Conservation (phyloP, 345 rosid species). For the Eucalyptus marginata region DNA sequence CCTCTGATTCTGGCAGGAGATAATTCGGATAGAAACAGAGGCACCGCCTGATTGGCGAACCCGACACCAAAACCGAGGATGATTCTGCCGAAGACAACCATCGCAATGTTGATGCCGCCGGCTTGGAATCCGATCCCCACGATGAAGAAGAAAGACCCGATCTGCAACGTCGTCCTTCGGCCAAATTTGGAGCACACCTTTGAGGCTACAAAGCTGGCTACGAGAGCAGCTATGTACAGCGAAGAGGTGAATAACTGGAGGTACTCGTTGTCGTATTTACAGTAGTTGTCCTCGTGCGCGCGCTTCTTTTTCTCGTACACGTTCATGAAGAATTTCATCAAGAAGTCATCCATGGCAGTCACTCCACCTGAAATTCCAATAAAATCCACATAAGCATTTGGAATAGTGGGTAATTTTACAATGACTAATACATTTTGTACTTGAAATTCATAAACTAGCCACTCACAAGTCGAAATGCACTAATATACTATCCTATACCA, state of each 20-base stretch:
- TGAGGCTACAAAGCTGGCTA: constrained; percentile 8
- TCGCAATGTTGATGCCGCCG: neutral
- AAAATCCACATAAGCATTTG: neutral
- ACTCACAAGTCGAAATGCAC: neutral
- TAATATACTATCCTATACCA: neutral
- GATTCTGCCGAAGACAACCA: constrained; percentile 9
- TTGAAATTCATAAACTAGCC: neutral
- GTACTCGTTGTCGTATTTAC: constrained; percentile 7
- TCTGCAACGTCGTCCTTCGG: constrained; percentile 2
- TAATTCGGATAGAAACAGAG: neutral
- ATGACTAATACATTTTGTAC: neutral
- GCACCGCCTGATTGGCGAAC: constrained; percentile 2
- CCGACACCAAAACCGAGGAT: constrained; percentile 14
- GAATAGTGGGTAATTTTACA: neutral
- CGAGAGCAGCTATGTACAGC: constrained; percentile 5
- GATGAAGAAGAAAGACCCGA: constrained; percentile 1
- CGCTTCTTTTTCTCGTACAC: constrained; percentile 1
- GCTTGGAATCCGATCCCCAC: neutral
- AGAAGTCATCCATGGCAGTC: constrained; percentile 15
- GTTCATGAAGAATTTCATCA: constrained; percentile 1
- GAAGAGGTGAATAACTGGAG: constrained; percentile 19
- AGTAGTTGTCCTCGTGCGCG: constrained; percentile 10
- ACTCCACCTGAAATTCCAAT: constrained; percentile 4
- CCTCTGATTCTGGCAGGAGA: neutral
- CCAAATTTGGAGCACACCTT: neutral